Evolutionary conservation across 495 filamentous ascomycete species (phyloP), one percentile per base, ranked within the genome.

Genomic region (Neurospora sp.): DNA sequence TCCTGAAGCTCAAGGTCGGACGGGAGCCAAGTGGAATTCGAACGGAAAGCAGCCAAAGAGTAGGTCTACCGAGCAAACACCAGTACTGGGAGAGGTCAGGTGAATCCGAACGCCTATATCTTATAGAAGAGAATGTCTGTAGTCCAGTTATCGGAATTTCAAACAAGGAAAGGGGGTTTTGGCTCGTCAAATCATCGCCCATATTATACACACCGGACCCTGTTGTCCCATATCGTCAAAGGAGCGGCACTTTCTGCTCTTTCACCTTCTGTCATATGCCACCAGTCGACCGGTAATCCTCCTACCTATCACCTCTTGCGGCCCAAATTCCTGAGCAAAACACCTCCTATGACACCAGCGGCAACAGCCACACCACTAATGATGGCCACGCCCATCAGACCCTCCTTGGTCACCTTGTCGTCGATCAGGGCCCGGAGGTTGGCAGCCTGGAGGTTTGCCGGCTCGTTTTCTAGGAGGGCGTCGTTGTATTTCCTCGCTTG

Each of bases 401-500:
- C 96, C 82, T 99, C 96, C 85, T 90, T 95, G 48, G 93, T 90
- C 73, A 99, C 96, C 82, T 94, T 97, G 76, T 99, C 96, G 79
- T 98, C 94, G 77, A 99, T 97, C 80, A 98, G 82, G 37, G 87
- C 84, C 75, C 91, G 88, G 78, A 99, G 83, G 82, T 95, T 96
- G 37, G 87, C 85, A 22, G 96, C 94, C 80, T 99, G 96, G 74
- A 97, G 79, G 81, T 98, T 99, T 38, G 83, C 89, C 2, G 93
- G 94, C 82, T 99, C 96, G 75, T 93, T 90, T 53, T 96, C 93
- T 37, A 98, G 83, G 70, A 99, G 84, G 20, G 93, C 83, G 74
- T 99, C 96, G 79, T 99, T 99, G 84, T 98, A 98, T 79, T 91
- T 86, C 75, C 94, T 86, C 59, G 96, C 94, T 80, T 99, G 95